phyloP scores from a whole-genome alignment of 106 monocot species.

The Platanthera zijinensis region DNA sequence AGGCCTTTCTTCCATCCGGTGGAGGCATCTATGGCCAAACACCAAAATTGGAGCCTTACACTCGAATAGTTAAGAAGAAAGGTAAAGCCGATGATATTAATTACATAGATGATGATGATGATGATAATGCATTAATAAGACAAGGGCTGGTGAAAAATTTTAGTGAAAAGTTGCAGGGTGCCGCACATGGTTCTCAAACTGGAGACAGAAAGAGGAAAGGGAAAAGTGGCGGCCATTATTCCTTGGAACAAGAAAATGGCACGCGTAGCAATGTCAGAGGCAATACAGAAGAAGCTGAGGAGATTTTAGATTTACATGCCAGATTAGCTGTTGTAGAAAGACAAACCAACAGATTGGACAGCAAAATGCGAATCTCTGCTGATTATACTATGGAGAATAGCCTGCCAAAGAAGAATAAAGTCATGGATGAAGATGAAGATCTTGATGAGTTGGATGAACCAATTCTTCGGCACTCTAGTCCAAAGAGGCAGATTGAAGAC shows the following conservation, averaged over 20 bases:
- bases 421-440: conserved; percentile 22
- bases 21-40: conserved; percentile 3
- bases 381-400: conserved; percentile 14
- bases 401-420: conserved; percentile 50
- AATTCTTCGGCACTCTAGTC: conserved; percentile 23
- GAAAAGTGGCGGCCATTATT: conserved; percentile 9
- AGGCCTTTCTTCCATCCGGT: conserved; percentile 2
- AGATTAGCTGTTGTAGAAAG: conserved; percentile 13
- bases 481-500: conserved; percentile 29
- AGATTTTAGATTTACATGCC: conserved; percentile 17
- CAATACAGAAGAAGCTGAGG: conserved; percentile 13
- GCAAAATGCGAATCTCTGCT: conserved; percentile 12
- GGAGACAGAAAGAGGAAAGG: conserved; percentile 35
- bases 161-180: conserved; percentile 25
- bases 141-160: conserved; percentile 15
- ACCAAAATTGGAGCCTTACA: conserved; percentile 16
- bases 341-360: conserved; percentile 13
- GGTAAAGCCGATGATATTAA: conserved; percentile 29
- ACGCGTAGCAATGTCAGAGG: conserved; percentile 21
- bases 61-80: conserved; percentile 34
- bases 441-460: conserved; percentile 24
- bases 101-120: conserved; percentile 21
- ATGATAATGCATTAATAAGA: conserved; percentile 25
- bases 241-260: conserved; percentile 13
- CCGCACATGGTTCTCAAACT: conserved; percentile 15